Percentiles rank a stretch among this genome's conserved stretches.
Evolutionary conservation across 2,329 filamentous ascomycete species (phyloP).

Genomic region (Hymenoscyphus occultus): DNA sequence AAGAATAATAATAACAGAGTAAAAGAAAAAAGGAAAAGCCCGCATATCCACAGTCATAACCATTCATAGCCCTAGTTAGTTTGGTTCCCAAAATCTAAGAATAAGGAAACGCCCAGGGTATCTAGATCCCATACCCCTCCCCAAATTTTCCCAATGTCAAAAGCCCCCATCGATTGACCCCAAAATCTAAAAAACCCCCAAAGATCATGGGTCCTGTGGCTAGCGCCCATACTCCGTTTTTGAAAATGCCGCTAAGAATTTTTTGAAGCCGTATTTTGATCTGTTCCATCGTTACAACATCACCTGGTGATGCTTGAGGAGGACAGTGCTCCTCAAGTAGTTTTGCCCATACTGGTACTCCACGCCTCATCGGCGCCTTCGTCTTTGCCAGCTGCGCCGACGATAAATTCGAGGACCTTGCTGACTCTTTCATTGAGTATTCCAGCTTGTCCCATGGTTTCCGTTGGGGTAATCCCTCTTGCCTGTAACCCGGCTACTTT

Average conservation of each 20-base stretch:
- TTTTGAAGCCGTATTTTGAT: background rate
- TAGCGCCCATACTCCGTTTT: background rate
- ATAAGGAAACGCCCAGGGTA: background rate
- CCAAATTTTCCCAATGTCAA: background rate
- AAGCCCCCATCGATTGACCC: background rate
- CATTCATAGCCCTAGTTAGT: constrained; percentile 1
- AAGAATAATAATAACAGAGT: background rate
- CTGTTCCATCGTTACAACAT: background rate
- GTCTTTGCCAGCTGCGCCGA: constrained; percentile 41
- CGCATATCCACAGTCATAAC: background rate
- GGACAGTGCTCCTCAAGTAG: background rate
- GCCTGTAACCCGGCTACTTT: constrained; percentile 39
- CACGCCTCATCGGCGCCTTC: constrained; percentile 39
- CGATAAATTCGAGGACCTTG: constrained; percentile 41
- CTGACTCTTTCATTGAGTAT: constrained; percentile 41
- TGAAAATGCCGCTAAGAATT: constrained; percentile 1
- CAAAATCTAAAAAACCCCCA: background rate
- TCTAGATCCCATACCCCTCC: background rate
- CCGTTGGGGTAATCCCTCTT: constrained; percentile 34
- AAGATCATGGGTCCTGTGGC: background rate
- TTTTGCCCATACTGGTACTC: constrained; percentile 29
- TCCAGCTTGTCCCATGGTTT: constrained; percentile 31
- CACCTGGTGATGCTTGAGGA: background rate
- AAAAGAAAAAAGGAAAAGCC: background rate
- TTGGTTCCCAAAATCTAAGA: background rate